These are phyloP conservation scores for Vanrija sp. DNA, from an alignment of 1,284 basidiomycete species.

Conservation along the genomic window DNA sequence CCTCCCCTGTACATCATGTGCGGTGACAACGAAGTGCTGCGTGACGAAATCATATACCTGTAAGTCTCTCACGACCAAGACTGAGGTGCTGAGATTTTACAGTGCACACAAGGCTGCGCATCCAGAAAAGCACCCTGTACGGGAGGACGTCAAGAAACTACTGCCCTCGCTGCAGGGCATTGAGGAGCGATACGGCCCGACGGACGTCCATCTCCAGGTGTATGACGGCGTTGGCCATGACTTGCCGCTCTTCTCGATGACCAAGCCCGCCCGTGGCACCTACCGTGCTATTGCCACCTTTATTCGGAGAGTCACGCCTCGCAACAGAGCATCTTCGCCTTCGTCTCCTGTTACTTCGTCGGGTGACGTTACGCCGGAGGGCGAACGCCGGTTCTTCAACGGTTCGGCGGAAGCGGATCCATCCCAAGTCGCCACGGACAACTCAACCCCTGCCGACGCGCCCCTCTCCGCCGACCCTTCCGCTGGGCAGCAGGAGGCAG, in stretches of 20 bases:
- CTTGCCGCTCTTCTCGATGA: constrained; percentile 76
- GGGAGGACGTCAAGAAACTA: constrained; percentile 58
- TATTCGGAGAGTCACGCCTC: neutral
- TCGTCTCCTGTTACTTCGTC: too few species aligned
- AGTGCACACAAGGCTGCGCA: constrained; percentile 90
- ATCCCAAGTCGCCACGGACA: too few species aligned
- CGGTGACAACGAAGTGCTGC: constrained; percentile 84
- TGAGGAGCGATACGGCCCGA: constrained; percentile 62
- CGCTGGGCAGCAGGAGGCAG: too few species aligned
- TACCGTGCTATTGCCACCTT: constrained; percentile 49
- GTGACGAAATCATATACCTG: constrained; percentile 88
- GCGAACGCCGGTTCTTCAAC: too few species aligned
- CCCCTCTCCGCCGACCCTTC: too few species aligned
- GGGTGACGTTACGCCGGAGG: too few species aligned
- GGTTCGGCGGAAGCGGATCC: too few species aligned
- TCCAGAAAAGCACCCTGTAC: constrained; percentile 68
- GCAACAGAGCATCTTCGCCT: too few species aligned
- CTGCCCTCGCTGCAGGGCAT: constrained; percentile 66
- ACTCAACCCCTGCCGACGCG: too few species aligned
- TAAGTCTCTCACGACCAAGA: constrained; percentile 49
- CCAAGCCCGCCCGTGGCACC: constrained; percentile 55
- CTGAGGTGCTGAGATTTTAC: constrained; percentile 8
- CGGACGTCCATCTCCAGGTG: constrained; percentile 83
- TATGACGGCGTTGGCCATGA: constrained; percentile 55
- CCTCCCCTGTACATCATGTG: constrained; percentile 82